Conservation (phyloP, 176 grass and related monocot genomes). For the Aegilops speltoides region DNA sequence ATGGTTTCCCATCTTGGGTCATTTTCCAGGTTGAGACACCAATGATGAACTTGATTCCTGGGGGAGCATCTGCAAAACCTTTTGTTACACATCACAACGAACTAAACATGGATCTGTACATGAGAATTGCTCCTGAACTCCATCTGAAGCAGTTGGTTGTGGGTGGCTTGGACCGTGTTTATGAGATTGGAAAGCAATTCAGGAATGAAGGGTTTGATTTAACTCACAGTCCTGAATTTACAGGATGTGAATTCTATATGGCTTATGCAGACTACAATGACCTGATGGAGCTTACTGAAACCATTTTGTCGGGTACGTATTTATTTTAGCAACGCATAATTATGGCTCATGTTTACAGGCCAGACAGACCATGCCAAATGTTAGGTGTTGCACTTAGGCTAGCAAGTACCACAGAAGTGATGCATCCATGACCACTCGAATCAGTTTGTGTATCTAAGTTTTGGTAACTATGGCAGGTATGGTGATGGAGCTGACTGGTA, state of each 20-base stretch:
- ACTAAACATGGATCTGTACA: constrained; percentile 78
- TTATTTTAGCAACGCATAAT: not conserved
- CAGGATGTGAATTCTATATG: constrained; percentile 91
- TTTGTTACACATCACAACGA: constrained; percentile 82
- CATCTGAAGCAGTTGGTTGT: constrained; percentile 85
- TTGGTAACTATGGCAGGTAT: constrained; percentile 45
- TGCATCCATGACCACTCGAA: not conserved
- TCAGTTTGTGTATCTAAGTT: not conserved
- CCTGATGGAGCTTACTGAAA: constrained; percentile 75
- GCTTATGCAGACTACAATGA: constrained; percentile 89
- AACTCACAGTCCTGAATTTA: constrained; percentile 93
- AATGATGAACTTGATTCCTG: constrained; percentile 90
- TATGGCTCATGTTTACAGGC: not conserved
- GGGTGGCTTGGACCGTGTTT: constrained; percentile 78
- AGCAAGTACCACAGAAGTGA: not conserved
- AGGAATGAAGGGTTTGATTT: constrained; percentile 95
- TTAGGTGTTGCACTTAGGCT: not conserved
- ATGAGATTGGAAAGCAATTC: constrained; percentile 94
- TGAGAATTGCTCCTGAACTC: constrained; percentile 87
- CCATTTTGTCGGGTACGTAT: constrained; percentile 63
- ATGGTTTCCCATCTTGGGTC: not conserved
- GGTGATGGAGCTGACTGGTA: constrained; percentile 68
- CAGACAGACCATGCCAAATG: not conserved
- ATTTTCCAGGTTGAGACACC: constrained; percentile 70
- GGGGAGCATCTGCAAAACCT: constrained; percentile 73